Evolutionary conservation across 2,329 filamentous ascomycete species (phyloP).

Genomic region (Dichotomopilus funicola): DNA sequence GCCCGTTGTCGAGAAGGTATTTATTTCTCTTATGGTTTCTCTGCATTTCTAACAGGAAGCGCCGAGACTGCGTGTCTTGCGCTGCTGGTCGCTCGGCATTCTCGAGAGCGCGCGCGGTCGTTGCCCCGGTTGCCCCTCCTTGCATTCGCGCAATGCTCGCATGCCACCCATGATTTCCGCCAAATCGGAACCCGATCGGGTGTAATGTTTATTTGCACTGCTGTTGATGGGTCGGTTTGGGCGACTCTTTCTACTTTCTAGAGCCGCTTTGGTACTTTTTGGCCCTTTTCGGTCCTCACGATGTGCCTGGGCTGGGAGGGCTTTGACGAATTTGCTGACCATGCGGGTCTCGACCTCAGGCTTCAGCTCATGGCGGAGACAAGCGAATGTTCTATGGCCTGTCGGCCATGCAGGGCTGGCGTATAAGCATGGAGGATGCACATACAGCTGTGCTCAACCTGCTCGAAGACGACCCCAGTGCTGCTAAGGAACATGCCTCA

Average conservation of each 20-base stretch:
- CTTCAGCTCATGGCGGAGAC: conserved; percentile 86
- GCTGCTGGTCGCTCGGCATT: neutral
- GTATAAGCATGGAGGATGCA: conserved; percentile 99
- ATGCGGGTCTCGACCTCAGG: conserved; percentile 43
- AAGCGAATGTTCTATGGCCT: conserved; percentile 88
- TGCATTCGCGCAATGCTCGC: neutral
- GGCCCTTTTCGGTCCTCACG: too few relatives aligned
- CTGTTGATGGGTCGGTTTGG: too few relatives aligned
- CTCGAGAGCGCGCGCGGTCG: neutral
- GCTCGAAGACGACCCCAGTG: conserved; percentile 49
- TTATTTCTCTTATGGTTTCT: conserved; percentile 27
- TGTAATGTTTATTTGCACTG: too few relatives aligned
- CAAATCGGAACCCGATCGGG: neutral
- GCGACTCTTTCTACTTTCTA: too few relatives aligned
- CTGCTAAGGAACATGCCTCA: conserved; percentile 59
- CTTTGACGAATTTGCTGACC: conserved; percentile 24
- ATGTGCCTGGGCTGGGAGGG: too few relatives aligned
- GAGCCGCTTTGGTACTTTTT: too few relatives aligned
- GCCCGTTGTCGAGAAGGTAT: conserved; percentile 97
- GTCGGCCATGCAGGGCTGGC: conserved; percentile 99
- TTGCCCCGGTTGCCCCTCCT: neutral
- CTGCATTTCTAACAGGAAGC: neutral
- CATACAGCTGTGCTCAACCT: conserved; percentile 88
- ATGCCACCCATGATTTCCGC: neutral
- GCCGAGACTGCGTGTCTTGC: neutral